Conservation (phyloP, 345 rosid genomes). For the Syzygium aqueum region DNA sequence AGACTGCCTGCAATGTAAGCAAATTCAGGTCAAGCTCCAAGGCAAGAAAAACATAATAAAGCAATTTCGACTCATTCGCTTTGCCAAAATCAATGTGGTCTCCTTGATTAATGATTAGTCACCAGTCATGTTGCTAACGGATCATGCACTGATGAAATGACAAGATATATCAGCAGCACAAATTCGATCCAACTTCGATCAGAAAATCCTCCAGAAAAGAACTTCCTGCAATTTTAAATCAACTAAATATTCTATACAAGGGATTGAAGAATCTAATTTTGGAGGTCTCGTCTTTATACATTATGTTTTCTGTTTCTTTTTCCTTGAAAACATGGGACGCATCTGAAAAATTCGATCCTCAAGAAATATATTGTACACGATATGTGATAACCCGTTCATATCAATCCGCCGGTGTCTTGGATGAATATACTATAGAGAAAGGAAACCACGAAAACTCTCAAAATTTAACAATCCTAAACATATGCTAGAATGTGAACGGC, state of each 20-base stretch:
- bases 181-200: background rate
- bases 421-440: background rate
- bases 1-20: constrained; percentile 30
- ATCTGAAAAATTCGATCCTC: background rate
- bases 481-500: background rate
- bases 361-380: background rate
- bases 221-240: background rate
- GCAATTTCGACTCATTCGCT: background rate
- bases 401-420: background rate
- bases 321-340: background rate
- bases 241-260: background rate
- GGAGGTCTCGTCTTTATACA: background rate
- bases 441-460: background rate
- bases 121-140: background rate
- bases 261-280: background rate
- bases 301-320: background rate
- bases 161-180: background rate
- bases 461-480: background rate
- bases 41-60: background rate
- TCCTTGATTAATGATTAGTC: background rate
- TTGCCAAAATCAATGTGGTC: background rate
- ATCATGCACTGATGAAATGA: background rate
- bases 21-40: background rate
- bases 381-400: background rate
- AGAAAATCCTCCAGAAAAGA: background rate